Percentiles rank a stretch among this genome's conserved stretches.
Evolutionary conservation across 495 filamentous ascomycete genomes (phyloP).

Genomic region (Hapsidospora chrysogenum): DNA sequence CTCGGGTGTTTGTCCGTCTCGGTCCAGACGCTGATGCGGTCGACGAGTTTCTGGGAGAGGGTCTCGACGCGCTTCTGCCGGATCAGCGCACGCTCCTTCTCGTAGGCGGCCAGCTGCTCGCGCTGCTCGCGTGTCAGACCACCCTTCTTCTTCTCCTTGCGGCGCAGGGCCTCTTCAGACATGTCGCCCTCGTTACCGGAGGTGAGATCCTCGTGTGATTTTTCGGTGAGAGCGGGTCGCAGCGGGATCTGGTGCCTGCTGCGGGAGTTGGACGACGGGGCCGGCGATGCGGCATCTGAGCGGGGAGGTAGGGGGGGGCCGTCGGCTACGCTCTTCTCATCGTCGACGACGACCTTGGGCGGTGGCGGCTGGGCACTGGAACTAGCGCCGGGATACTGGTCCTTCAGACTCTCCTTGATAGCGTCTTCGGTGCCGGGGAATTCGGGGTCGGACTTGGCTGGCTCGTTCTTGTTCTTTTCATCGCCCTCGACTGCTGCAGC

Average conservation of each 20-base stretch:
- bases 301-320: slow-evolving; percentile 26
- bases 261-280: slow-evolving; percentile 23
- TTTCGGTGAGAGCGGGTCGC: slow-evolving; percentile 76
- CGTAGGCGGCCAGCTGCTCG: slow-evolving; percentile 75
- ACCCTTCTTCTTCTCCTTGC: slow-evolving; percentile 66
- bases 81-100: slow-evolving; percentile 65
- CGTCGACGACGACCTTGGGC: slow-evolving; percentile 25
- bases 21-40: slow-evolving; percentile 89
- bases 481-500: slow-evolving; percentile 44
- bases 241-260: slow-evolving; percentile 43
- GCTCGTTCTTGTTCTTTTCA: slow-evolving; percentile 19
- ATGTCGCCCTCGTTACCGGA: slow-evolving; percentile 44
- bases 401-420: slow-evolving; percentile 28
- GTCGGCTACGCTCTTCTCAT: slow-evolving; percentile 10
- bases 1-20: slow-evolving; percentile 83
- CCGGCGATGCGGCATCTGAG: slow-evolving; percentile 4
- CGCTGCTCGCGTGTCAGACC: slow-evolving; percentile 77
- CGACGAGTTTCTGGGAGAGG: slow-evolving; percentile 66
- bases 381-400: slow-evolving; percentile 8
- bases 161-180: slow-evolving; percentile 55
- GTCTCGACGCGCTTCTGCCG: slow-evolving; percentile 85
- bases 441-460: slow-evolving; percentile 19
- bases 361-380: slow-evolving; percentile 12
- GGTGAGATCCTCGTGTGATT: slow-evolving; percentile 69
- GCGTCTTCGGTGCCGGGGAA: slow-evolving; percentile 30